Conservation (phyloP, 345 rosid species). For the Iberis pinnata region DNA sequence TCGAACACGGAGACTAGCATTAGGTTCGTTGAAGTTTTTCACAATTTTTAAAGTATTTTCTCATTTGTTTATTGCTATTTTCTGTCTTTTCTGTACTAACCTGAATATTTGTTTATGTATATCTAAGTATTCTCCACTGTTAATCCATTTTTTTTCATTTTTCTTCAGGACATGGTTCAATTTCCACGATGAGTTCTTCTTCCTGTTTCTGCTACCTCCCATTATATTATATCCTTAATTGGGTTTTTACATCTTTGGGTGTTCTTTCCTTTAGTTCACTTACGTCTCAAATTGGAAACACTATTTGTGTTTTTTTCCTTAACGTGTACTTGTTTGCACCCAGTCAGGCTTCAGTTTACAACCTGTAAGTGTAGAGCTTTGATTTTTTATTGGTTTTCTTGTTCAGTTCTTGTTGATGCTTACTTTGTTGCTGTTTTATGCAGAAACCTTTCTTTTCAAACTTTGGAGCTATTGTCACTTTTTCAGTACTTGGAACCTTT, state of each 20-base stretch:
- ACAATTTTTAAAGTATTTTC: neutral
- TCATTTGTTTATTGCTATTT: slow-evolving; percentile 18
- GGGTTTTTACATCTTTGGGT: neutral
- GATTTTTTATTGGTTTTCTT: slow-evolving; percentile 1
- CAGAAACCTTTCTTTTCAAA: slow-evolving; percentile 97
- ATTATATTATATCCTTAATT: slow-evolving; percentile 84
- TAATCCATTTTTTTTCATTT: neutral
- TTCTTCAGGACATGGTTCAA: slow-evolving; percentile 84
- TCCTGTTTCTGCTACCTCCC: slow-evolving; percentile 88
- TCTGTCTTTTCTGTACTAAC: slow-evolving; percentile 13
- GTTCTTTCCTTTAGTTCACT: slow-evolving; percentile 8
- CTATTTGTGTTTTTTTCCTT: slow-evolving; percentile 40
- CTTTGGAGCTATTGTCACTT: slow-evolving; percentile 95
- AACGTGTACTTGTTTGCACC: slow-evolving; percentile 44
- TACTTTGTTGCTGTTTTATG: slow-evolving; percentile 19
- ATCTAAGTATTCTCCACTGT: too few species aligned
- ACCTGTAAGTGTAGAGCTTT: slow-evolving; percentile 57
- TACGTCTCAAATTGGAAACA: neutral
- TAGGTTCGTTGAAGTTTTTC: slow-evolving; percentile 38
- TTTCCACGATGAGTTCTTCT: slow-evolving; percentile 97
- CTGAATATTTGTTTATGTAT: neutral
- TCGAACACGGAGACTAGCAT: slow-evolving; percentile 86
- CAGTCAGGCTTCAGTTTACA: slow-evolving; percentile 92
- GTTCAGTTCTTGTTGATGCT: neutral
- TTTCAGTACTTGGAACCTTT: slow-evolving; percentile 84